Conservation (phyloP, 2,329 filamentous ascomycete genomes). For the Penicillium expansum region DNA sequence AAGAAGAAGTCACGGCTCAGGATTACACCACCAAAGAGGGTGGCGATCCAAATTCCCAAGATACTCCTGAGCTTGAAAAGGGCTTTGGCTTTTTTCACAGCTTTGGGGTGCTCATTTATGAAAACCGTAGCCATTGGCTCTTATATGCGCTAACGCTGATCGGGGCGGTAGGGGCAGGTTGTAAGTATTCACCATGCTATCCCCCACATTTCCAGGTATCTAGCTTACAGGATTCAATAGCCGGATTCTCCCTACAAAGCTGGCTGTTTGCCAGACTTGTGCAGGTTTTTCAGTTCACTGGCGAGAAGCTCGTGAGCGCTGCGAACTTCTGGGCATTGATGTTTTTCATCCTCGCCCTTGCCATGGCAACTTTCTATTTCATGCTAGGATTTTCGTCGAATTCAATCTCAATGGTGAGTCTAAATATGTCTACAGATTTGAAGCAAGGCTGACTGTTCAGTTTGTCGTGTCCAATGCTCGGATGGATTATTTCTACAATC, state of each 20-base stretch:
- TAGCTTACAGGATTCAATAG: slow-evolving; percentile 8
- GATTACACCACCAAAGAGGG: not conserved
- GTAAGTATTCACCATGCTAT: not conserved
- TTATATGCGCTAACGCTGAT: not conserved
- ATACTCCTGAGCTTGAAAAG: not conserved
- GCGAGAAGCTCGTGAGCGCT: slow-evolving; percentile 37
- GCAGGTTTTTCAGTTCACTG: slow-evolving; percentile 47
- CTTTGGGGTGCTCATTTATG: not conserved
- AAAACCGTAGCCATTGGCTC: slow-evolving; percentile 4
- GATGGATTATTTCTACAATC: slow-evolving; percentile 27
- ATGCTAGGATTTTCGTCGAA: slow-evolving; percentile 48
- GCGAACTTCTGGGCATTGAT: slow-evolving; percentile 55
- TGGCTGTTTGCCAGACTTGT: slow-evolving; percentile 51
- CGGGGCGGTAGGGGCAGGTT: slow-evolving; percentile 3
- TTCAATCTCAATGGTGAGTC: slow-evolving; percentile 45
- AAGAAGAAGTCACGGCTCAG: not conserved
- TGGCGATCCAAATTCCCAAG: not conserved
- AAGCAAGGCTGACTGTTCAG: slow-evolving; percentile 21
- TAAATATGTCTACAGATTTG: not conserved
- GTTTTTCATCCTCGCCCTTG: slow-evolving; percentile 56
- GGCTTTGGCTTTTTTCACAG: not conserved
- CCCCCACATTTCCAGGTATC: not conserved
- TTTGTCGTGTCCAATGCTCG: slow-evolving; percentile 39
- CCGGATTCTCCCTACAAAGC: slow-evolving; percentile 37
- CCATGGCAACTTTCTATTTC: slow-evolving; percentile 46